Evolutionary conservation across 495 filamentous ascomycete genomes (phyloP), one percentile per base, ranked within the genome.

Genomic region (Lepraria neglecta): DNA sequence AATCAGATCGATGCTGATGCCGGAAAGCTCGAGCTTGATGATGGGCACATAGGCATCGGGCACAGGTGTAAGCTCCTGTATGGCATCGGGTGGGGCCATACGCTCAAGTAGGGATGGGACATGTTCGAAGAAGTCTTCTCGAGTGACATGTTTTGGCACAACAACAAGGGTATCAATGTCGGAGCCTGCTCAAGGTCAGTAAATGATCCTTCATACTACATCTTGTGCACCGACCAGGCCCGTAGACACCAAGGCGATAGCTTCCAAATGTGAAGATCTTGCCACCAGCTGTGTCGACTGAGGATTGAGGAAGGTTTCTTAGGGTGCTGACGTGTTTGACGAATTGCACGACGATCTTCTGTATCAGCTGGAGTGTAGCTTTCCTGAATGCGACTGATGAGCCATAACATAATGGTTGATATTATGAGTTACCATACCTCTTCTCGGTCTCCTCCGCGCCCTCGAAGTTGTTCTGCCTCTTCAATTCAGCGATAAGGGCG

Each of bases 91-190:
- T 6, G 85, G 81, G 0, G 87, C 85, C 80, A 94, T 83, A 66
- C 85, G 78, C 61, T 84, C 71, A 7, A 98, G 82, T 45, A 92
- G 74, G 7, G 81, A 74, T 56, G 92, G 92, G 67, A 97, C 92
- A 67, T 89, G 79, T 31, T 87, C 74, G 75, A 98, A 98, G 73
- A 96, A 98, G 71, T 98, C 90, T 35, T 92, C 86, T 51, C 86
- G 84, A 14, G 81, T 77, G 45, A 97, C 86, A 65, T 96, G 90
- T 69, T 88, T 90, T 19, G 94, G 94, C 31, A 84, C 91, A 33
- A 96, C 87, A 44, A 97, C 83, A 19, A 98, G 83, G 17, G 94
- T 97, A 75, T 98, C 94, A 67, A 98, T 96, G 83, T 98, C 94
- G 40, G 95, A 96, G 50, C 89, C 90, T 84, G 44, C 45, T 52